Percentiles rank a stretch among this genome's conserved stretches.
Evolutionary conservation across 768 basidiomycete species (phyloP).

Genomic region (Trametes meyenii): DNA sequence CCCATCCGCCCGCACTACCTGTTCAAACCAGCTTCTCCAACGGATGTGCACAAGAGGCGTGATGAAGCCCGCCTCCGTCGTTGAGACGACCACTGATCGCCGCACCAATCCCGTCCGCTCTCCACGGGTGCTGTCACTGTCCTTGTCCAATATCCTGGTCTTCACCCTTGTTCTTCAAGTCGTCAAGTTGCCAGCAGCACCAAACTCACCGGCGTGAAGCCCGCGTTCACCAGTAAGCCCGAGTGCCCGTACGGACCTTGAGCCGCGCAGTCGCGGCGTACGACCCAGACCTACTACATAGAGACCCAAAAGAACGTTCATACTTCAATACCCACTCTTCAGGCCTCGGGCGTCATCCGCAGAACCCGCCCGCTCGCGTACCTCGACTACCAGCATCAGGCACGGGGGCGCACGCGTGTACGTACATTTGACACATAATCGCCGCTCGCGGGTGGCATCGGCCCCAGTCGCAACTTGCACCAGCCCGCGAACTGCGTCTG

Average conservation of each 20-base stretch:
- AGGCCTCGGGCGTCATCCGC: neutral
- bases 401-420: constrained; percentile 7
- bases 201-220: too few relatives aligned
- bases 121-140: too few relatives aligned
- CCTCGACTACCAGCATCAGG: constrained; percentile 4
- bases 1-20: neutral
- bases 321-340: too few relatives aligned
- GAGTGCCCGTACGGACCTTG: too few relatives aligned
- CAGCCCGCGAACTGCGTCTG: too few relatives aligned
- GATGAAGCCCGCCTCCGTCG: neutral
- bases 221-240: too few relatives aligned
- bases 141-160: too few relatives aligned
- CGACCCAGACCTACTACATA: too few relatives aligned
- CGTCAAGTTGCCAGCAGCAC: too few relatives aligned
- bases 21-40: neutral
- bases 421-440: neutral
- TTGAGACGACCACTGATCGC: neutral
- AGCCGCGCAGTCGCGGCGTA: too few relatives aligned
- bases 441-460: neutral
- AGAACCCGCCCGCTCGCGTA: constrained; percentile 3
- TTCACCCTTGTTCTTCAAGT: too few relatives aligned
- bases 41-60: neutral
- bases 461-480: neutral
- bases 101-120: neutral
- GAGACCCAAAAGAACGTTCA: neutral